phyloP scores from a whole-genome alignment of 2,329 filamentous ascomycete species.

The Penicillium sp. region DNA sequence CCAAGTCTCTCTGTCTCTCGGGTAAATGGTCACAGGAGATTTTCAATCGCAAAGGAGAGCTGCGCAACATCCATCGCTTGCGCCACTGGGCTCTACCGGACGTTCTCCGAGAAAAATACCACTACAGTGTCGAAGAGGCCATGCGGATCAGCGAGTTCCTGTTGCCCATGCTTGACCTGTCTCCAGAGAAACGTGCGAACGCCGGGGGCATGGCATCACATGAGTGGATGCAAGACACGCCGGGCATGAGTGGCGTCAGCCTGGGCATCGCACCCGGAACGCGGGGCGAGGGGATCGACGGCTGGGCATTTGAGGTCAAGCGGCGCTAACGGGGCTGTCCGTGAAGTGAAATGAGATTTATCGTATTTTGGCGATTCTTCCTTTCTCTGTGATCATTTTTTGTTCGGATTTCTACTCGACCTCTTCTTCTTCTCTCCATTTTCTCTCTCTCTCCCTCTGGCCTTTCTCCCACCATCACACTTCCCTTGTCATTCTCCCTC shows the following conservation, averaged over 20 bases:
- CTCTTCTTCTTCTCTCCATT: constrained; percentile 1
- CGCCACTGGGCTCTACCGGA: constrained; percentile 94
- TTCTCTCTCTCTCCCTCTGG: not conserved
- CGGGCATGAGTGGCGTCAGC: constrained; percentile 76
- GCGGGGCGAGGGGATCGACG: constrained; percentile 85
- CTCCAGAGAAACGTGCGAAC: constrained; percentile 84
- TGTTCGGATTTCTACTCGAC: not conserved
- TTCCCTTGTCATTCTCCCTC: not conserved
- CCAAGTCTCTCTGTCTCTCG: constrained; percentile 81
- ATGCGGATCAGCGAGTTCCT: constrained; percentile 77
- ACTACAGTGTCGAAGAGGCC: constrained; percentile 78
- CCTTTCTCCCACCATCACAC: not conserved
- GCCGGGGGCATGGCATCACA: constrained; percentile 92
- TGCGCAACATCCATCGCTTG: constrained; percentile 93
- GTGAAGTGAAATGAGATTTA: constrained; percentile 1
- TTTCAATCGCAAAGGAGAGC: constrained; percentile 93
- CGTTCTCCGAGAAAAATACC: constrained; percentile 92
- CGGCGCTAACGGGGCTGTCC: constrained; percentile 51
- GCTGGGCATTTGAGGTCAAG: constrained; percentile 86
- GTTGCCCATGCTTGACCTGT: constrained; percentile 81
- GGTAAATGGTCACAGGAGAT: constrained; percentile 99
- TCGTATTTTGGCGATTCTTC: constrained; percentile 8
- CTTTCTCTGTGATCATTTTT: not conserved
- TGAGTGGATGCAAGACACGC: constrained; percentile 73
- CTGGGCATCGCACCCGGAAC: constrained; percentile 73